A percentile compares a stretch with the other conserved stretches of the same genome.
These are phyloP conservation scores for Voacanga thouarsii DNA, from an alignment of 257 asterid genomes.

Conservation along the genomic window DNA sequence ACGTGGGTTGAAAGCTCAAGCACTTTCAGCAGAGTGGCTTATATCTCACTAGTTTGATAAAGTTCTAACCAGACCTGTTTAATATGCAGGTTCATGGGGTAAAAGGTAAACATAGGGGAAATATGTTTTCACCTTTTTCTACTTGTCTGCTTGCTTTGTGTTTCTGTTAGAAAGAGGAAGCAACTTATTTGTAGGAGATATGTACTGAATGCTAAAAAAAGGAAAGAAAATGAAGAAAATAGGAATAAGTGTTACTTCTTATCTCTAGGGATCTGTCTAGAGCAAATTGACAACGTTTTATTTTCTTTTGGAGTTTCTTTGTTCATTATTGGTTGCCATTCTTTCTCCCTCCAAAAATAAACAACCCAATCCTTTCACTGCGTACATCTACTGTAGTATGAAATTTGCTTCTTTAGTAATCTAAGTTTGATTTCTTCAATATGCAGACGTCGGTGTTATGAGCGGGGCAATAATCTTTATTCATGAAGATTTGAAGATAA, in stretches of 20 bases:
- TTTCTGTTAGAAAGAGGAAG: not conserved
- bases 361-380: not conserved
- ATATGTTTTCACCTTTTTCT: not conserved
- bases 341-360: not conserved
- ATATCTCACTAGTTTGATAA: not conserved
- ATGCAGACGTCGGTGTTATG: slow-evolving; percentile 94
- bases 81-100: not conserved
- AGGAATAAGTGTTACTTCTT: no score
- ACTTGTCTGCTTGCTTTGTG: no score
- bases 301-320: not conserved
- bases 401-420: not conserved
- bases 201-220: not conserved
- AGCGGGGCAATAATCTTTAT: slow-evolving; percentile 90
- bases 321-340: not conserved
- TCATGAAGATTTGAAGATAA: slow-evolving; percentile 66
- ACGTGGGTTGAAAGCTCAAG: not conserved
- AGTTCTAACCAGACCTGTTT: not conserved
- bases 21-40: not conserved
- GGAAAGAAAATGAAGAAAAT: no score
- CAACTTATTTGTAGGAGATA: not conserved
- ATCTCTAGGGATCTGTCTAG: no score
- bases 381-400: not conserved
- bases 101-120: not conserved
- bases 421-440: slow-evolving; percentile 2
- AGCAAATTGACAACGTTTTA: not conserved